phyloP scores from a whole-genome alignment of 164 flowering plant species.

The Dillenia turbinata region DNA sequence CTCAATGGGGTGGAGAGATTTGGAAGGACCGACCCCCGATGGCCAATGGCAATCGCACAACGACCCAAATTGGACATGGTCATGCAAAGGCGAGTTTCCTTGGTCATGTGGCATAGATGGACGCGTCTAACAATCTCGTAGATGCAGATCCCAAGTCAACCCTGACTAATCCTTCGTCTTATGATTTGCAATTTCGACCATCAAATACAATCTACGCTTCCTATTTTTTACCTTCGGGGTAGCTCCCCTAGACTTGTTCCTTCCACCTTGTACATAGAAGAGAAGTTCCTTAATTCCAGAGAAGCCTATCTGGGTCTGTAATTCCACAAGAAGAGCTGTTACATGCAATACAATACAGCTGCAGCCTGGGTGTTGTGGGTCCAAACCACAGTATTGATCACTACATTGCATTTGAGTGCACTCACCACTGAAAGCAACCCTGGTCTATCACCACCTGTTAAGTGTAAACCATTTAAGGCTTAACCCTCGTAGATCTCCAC shows the following conservation, averaged over 20 bases:
- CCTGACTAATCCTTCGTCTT: too few species aligned
- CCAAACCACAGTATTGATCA: constrained; percentile 78
- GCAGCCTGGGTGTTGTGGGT: constrained; percentile 90
- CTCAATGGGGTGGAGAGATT: too few species aligned
- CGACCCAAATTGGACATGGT: too few species aligned
- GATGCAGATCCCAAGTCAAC: too few species aligned
- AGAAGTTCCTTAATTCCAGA: constrained; percentile 56
- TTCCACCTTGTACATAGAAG: constrained; percentile 66
- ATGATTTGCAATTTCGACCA: too few species aligned
- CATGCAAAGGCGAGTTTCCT: too few species aligned
- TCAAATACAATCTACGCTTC: too few species aligned
- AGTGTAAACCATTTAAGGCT: constrained; percentile 47
- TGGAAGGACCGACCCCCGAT: too few species aligned
- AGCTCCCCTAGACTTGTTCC: constrained; percentile 53
- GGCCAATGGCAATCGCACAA: too few species aligned
- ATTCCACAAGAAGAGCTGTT: constrained; percentile 51
- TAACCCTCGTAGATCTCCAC: constrained; percentile 69
- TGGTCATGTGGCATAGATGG: too few species aligned
- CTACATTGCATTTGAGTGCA: constrained; percentile 83
- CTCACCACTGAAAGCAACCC: constrained; percentile 85
- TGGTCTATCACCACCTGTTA: constrained; percentile 77
- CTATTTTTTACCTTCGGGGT: constrained; percentile 1
- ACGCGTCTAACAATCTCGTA: too few species aligned
- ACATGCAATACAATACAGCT: constrained; percentile 77
- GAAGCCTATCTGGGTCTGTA: constrained; percentile 52